Evolutionary conservation across 208 protist species (phyloP).

Genomic region (Blechomonas ayalai): DNA sequence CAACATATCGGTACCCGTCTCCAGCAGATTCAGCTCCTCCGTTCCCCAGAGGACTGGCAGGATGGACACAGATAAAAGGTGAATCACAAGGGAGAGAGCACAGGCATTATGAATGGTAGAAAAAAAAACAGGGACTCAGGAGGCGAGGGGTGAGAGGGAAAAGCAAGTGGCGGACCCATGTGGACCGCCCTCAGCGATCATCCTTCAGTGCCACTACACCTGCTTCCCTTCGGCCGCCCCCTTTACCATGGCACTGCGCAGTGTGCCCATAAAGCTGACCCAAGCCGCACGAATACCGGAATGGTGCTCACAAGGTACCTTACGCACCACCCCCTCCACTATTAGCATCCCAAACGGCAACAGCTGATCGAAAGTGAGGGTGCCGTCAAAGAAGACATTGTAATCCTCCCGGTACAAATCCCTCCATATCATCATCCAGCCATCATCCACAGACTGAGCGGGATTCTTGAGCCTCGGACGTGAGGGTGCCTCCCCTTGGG

Average conservation of each 20-base stretch:
- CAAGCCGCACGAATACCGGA: neutral
- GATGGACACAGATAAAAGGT: constrained; percentile 6
- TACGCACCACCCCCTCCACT: neutral
- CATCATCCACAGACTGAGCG: neutral
- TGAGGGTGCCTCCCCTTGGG: too few relatives aligned
- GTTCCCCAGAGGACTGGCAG: too few relatives aligned
- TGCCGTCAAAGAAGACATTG: constrained; percentile 1
- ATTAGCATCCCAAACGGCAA: constrained; percentile 4
- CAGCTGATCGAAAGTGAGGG: neutral
- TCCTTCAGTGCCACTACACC: neutral
- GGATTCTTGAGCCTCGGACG: too few relatives aligned
- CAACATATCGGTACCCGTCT: too few relatives aligned
- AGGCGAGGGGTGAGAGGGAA: neutral
- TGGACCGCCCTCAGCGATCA: neutral
- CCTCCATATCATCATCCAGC: neutral
- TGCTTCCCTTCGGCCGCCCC: too few relatives aligned
- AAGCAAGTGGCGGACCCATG: neutral
- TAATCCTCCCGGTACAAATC: neutral
- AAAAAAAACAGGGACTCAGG: neutral
- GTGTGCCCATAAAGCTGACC: neutral
- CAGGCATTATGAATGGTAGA: constrained; percentile 5
- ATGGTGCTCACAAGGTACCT: neutral
- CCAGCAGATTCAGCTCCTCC: too few relatives aligned
- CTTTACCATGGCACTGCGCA: too few relatives aligned
- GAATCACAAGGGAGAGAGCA: constrained; percentile 3